Base-by-base conservation (phyloP, 495 filamentous ascomycete species). In the Tuber brumale region DNA sequence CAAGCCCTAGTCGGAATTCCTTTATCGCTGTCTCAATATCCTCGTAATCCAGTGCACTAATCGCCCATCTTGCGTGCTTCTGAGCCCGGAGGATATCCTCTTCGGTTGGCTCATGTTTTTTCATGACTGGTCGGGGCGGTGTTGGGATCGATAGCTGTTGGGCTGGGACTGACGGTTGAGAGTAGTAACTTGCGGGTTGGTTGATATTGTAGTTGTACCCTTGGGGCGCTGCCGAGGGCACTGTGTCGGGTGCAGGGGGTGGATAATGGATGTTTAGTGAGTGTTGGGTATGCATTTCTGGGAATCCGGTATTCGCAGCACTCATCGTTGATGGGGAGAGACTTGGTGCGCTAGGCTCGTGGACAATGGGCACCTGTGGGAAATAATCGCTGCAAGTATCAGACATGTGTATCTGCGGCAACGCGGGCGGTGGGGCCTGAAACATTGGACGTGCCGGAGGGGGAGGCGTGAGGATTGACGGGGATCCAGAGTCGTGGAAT, bases 51-150 rank as follows among this genome's bases (percentile, higher is more conserved):
- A 99, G 85, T 8, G 95, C 95, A 35, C 95, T 98, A 45, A 98
- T 94, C 0, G 95, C 96, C 94, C 94, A 99, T 81, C 91, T 93
- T 0, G 95, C 95, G 85, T 97, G 95, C 80, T 98, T 99, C 83
- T 97, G 94, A 16, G 95, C 95, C 76, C 89, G 87, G 3, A 88
- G 81, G 44, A 97, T 92, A 81, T 97, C 94, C 82, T 98, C 94
- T 0, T 87, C 83, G 12, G 76, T 80, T 2, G 83, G 44, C 61
- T 82, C 77, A 31, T 80, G 70, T 45, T 37, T 73, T 4, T n/a
- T 35, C 35, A 41, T 75, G 51, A 71, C 48, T 74, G 74, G 78
- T 39, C 73, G 79, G 39, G 76, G 70, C n/a, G 75, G 76, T 70
- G 77, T 61, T 19, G 81, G 77, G 0, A 79, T 69, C 4, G 82